Evolutionary conservation across 495 filamentous ascomycete species (phyloP).

Genomic region (Glonium stellatum): DNA sequence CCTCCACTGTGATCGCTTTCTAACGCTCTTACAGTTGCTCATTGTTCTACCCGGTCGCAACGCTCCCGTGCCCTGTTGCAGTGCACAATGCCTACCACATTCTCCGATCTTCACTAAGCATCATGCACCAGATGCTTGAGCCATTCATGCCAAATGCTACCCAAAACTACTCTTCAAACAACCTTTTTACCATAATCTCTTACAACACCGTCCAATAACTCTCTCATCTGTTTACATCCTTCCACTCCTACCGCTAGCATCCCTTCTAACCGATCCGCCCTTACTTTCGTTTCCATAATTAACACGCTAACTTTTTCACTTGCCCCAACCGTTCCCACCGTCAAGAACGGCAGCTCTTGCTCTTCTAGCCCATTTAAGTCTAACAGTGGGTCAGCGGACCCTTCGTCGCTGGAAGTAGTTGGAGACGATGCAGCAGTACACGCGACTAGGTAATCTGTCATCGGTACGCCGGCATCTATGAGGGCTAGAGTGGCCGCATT

Average conservation of each 20-base stretch:
- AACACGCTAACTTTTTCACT: constrained; percentile 69
- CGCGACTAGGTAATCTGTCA: constrained; percentile 82
- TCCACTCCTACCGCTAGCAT: constrained; percentile 90
- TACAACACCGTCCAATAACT: constrained; percentile 66
- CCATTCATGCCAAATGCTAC: not conserved
- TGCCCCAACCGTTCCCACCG: constrained; percentile 59
- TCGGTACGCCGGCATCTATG: constrained; percentile 90
- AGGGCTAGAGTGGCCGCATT: constrained; percentile 91
- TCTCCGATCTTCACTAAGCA: no score
- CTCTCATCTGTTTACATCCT: constrained; percentile 78
- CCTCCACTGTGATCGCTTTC: no score
- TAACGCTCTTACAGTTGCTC: no score
- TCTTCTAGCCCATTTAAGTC: constrained; percentile 85
- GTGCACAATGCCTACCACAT: no score
- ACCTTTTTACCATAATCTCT: not conserved
- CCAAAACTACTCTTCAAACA: not conserved
- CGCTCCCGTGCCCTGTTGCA: no score
- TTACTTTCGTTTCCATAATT: constrained; percentile 77
- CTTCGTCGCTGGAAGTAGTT: constrained; percentile 38
- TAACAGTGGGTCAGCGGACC: constrained; percentile 76
- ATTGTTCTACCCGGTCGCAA: no score
- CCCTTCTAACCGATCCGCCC: constrained; percentile 70
- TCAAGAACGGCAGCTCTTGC: constrained; percentile 81
- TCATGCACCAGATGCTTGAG: no score
- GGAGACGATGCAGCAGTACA: constrained; percentile 66